Conservation (phyloP, 1,284 basidiomycete genomes). For the Volvariella volvacea region DNA sequence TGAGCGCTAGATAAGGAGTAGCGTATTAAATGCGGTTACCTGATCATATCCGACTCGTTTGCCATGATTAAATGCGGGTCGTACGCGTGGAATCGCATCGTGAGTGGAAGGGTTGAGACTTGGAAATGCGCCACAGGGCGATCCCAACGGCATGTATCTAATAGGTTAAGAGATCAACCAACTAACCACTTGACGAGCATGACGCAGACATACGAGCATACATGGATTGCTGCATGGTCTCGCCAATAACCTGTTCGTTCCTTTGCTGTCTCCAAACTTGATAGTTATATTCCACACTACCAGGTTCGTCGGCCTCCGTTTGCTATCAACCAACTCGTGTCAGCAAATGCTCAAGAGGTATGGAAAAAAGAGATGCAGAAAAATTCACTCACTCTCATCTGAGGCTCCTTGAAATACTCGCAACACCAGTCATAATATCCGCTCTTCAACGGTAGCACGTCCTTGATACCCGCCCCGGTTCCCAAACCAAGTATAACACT, state of each 20-base stretch:
- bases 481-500: slow-evolving; percentile 69
- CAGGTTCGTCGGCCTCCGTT: slow-evolving; percentile 93
- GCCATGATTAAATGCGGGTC: slow-evolving; percentile 86
- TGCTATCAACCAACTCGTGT: slow-evolving; percentile 42
- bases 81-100: slow-evolving; percentile 87
- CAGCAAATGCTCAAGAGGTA: slow-evolving; percentile 6
- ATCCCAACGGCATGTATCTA: slow-evolving; percentile 70
- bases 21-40: slow-evolving; percentile 18
- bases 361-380: slow-evolving; percentile 2
- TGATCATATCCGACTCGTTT: slow-evolving; percentile 80
- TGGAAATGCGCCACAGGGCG: slow-evolving; percentile 72
- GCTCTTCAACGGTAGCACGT: slow-evolving; percentile 84
- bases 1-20: slow-evolving; percentile 5
- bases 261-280: slow-evolving; percentile 93
- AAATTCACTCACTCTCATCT: slow-evolving; percentile 76
- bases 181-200: too few species aligned
- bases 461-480: slow-evolving; percentile 63
- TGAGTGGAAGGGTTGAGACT: slow-evolving; percentile 65
- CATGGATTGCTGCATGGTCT: slow-evolving; percentile 65
- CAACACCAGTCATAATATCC: slow-evolving; percentile 94
- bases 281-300: slow-evolving; percentile 90
- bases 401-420: slow-evolving; percentile 97
- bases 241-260: slow-evolving; percentile 77
- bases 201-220: slow-evolving; percentile 65
- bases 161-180: neutral